Evolutionary conservation across 2,329 filamentous ascomycete species (phyloP), one percentile per base, ranked within the genome.

Genomic region (Exophiala bonariae): DNA sequence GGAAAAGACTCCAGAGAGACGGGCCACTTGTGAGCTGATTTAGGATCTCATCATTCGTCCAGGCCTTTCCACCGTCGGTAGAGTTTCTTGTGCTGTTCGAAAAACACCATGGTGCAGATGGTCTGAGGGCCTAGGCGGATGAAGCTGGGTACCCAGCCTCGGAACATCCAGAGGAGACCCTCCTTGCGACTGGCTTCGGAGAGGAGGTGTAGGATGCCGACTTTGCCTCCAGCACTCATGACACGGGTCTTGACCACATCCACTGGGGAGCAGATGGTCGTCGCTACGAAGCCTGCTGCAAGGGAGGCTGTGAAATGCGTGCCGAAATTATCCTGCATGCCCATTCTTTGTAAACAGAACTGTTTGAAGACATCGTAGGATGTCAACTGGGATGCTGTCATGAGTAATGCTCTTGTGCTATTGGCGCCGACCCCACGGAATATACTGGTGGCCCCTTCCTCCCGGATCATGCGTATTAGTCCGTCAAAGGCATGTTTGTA

Each of bases 401-500:
- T 85, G 44, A 85, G 73, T n/a, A 83, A 72, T 1, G 82, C 82
- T 37, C 82, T 71, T 14, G 76, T 75, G 23, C 76, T 79, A 62
- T 85, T 85, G 3, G 82, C 80, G 74, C 78, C 81, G 2, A 85
- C 79, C 31, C 82, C 93, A 46, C 91, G 81, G 75, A 95, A 96
- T 60, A 95, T 79, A 61, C 82, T 86, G 45, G 70, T 66, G 16
- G 82, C 63, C 3, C 93, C 93, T 70, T 99, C 93, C 57, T 89
- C 83, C 46, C 85, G 80, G n/a, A 85, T 79, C 88, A 97, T 96
- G 56, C 89, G 83, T 19, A 87, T 71, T 61, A 97, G 76, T 20
- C 93, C 93, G 64, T 97, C 85, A 38, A 96, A 67, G 3, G 91
- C 93, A 67, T 97, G 81, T 55, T 83, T 85, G 73, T 99, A 99